A percentile compares a stretch with the other conserved stretches of the same genome.
These are phyloP conservation scores for Penicillium sp. DNA, from an alignment of 2,329 filamentous ascomycete genomes.

Conservation along the genomic window DNA sequence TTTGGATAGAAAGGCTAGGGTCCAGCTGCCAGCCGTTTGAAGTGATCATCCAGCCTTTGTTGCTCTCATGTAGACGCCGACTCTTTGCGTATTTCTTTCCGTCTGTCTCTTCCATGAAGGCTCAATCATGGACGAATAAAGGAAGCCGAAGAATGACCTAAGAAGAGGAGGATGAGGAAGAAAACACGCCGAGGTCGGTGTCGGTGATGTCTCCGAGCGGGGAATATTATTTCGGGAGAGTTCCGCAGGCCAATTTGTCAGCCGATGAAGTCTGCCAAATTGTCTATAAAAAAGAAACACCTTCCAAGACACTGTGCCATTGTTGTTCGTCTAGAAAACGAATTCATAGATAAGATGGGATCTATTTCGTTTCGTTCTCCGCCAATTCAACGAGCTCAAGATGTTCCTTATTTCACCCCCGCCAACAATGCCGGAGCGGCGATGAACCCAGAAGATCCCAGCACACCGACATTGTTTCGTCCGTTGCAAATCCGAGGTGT, in stretches of 20 bases:
- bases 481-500: constrained; percentile 54
- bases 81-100: no score
- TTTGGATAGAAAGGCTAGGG: no score
- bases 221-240: neutral
- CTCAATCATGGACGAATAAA: no score
- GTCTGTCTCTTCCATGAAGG: no score
- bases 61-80: no score
- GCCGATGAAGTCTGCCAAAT: neutral
- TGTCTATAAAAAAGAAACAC: no score
- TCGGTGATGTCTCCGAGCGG: neutral
- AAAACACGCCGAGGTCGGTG: neutral
- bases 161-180: no score
- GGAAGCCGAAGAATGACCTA: no score
- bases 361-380: constrained; percentile 14
- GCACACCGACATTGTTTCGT: constrained; percentile 54
- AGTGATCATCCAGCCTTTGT: no score
- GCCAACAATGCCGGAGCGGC: constrained; percentile 38
- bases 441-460: constrained; percentile 33
- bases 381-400: constrained; percentile 17
- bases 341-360: neutral
- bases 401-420: constrained; percentile 39
- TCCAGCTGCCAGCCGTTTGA: no score
- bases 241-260: constrained; percentile 4
- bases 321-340: no score
- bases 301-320: no score